Evolutionary conservation across 78 protist genomes (phyloP), one percentile per base, ranked within the genome.

Genomic region (Tieghemostelium lacteum): DNA sequence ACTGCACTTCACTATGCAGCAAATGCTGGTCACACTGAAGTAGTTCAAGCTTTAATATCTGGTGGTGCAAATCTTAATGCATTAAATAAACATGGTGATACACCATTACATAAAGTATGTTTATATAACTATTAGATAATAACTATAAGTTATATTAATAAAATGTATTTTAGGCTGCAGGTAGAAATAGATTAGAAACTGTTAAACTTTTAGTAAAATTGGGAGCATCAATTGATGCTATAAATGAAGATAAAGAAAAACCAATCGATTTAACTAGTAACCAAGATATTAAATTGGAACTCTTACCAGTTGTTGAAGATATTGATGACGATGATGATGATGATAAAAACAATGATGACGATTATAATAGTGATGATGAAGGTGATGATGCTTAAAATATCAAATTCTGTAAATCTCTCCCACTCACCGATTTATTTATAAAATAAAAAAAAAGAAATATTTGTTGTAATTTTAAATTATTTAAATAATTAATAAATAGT

Each of bases 1-100:
- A 62, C 85, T 14, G 93, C 85, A n/a, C 22, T 86, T 24, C 75
- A 75, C 72, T 86, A 86, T 73, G 93, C 93, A 20, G 80, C 93
- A 16, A 75, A 67, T 42, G 93, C 87, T 28, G 93, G 93, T 6
- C 93, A 86, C 26, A 54, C 67, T 1, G 14, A 4, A 8, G 83
- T 75, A 17, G 73, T 86, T 42, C 60, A 86, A 36, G 26, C 42
- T 7, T 49, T 86, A 19, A 42, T 62, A 34, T 54, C 72, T n/a
- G 37, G 58, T 33, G 85, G 85, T 42, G 93, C 93, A 6, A 50
- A 74, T 57, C 49, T 86, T 2, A 86, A 86, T 67, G 2, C 33
- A 1, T 26, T 45, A 29, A 86, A 86, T 63, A 65, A 75, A 34
- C 72, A 65, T 40, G 93, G 93, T 36, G 93, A 86, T 55, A 73